A percentile compares a stretch with the other conserved stretches of the same genome.
These are phyloP conservation scores for Ogataea methylovora DNA, from an alignment of 805 yeast species.

Conservation along the genomic window DNA sequence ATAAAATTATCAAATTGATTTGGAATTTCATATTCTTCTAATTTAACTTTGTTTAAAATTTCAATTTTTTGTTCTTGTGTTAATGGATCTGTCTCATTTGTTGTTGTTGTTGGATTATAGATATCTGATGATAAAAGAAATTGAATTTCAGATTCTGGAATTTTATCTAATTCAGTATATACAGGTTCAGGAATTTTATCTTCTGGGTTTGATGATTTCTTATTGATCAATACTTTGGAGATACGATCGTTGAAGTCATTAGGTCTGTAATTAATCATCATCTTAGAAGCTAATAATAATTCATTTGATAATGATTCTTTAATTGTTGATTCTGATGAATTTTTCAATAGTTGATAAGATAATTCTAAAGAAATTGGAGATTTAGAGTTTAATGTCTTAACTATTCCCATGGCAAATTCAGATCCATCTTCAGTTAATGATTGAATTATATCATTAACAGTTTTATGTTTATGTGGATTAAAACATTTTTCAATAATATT, in stretches of 20 bases:
- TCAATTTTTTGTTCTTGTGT: slow-evolving; percentile 11
- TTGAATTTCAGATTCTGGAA: slow-evolving; percentile 53
- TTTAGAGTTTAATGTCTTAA: slow-evolving; percentile 50
- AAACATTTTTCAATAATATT: slow-evolving; percentile 65
- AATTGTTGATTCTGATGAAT: slow-evolving; percentile 51
- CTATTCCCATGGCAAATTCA: slow-evolving; percentile 56
- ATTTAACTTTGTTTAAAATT: slow-evolving; percentile 26
- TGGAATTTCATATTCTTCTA: slow-evolving; percentile 27
- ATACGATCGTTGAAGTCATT: slow-evolving; percentile 46
- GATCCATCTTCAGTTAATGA: slow-evolving; percentile 44
- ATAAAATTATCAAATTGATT: slow-evolving; percentile 27
- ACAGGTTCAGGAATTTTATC: slow-evolving; percentile 16
- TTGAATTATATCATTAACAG: slow-evolving; percentile 48
- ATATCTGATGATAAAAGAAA: slow-evolving; percentile 30
- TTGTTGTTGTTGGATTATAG: slow-evolving; percentile 15
- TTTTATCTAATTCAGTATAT: slow-evolving; percentile 52
- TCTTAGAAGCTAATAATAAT: slow-evolving; percentile 66
- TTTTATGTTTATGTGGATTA: slow-evolving; percentile 29
- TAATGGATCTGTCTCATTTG: neutral
- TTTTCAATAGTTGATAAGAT: slow-evolving; percentile 58
- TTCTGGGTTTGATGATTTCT: slow-evolving; percentile 22
- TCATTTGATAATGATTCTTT: slow-evolving; percentile 66
- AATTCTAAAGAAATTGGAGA: slow-evolving; percentile 77
- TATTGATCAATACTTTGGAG: slow-evolving; percentile 43
- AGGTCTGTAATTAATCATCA: slow-evolving; percentile 45